Conservation (phyloP, 2,329 filamentous ascomycete species). For the Fusarium clavum region DNA sequence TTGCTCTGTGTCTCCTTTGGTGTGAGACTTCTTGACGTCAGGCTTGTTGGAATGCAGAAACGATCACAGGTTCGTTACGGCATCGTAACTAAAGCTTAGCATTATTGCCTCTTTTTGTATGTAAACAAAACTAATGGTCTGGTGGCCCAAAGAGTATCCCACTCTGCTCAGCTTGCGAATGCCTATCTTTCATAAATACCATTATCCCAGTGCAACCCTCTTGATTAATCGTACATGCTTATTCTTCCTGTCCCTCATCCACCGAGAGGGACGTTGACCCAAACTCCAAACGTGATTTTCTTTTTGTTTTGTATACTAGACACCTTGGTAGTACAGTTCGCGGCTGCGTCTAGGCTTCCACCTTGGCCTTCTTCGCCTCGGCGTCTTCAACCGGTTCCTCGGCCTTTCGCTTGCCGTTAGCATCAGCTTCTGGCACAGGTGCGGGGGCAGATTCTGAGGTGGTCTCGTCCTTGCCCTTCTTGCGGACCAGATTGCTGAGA, state of each 20-base stretch:
- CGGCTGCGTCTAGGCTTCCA: constrained; percentile 44
- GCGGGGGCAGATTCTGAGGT: constrained; percentile 14
- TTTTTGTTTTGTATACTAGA: not conserved
- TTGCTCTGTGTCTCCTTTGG: not conserved
- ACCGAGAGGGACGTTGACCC: not conserved
- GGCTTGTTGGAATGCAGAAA: not conserved
- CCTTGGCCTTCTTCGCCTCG: constrained; percentile 53
- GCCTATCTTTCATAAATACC: not conserved
- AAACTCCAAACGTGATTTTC: constrained; percentile 27
- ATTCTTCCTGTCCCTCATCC: not conserved
- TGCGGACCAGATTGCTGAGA: constrained; percentile 78
- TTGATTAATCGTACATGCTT: not conserved
- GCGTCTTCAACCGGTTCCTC: constrained; percentile 46
- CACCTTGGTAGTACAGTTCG: not conserved
- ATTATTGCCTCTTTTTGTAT: not conserved
- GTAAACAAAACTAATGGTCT: not conserved
- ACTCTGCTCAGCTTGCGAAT: constrained; percentile 4
- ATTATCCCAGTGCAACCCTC: constrained; percentile 1
- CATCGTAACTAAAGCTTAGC: not conserved
- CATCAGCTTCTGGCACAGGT: constrained; percentile 35
- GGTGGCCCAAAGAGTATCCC: not conserved
- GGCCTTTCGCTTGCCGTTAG: constrained; percentile 57
- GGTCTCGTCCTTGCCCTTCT: constrained; percentile 63
- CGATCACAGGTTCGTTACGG: no score
- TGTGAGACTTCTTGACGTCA: not conserved